A percentile compares a stretch with the other conserved stretches of the same genome.
phyloP scores from a whole-genome alignment of 345 rosid species.

The Populus simonii region DNA sequence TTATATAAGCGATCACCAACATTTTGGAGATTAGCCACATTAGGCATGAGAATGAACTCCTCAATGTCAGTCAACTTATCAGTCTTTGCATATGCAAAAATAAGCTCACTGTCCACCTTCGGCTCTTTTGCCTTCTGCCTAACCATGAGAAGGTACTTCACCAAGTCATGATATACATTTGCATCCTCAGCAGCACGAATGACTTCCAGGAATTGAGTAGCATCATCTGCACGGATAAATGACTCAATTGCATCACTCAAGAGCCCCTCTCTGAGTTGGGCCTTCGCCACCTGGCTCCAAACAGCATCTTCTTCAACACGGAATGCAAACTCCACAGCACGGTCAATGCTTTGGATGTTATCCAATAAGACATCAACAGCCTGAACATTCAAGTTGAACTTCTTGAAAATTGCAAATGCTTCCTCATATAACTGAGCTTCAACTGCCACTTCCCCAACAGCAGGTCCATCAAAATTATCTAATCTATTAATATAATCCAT shows the following conservation, averaged over 20 bases:
- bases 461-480: conserved; percentile 98
- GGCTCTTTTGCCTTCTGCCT: conserved; percentile 94
- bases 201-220: conserved; percentile 72
- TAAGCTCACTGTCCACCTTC: conserved; percentile 90
- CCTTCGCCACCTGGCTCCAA: conserved; percentile 96
- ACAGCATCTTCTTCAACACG: conserved; percentile 97
- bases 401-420: conserved; percentile 80
- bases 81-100: conserved; percentile 91
- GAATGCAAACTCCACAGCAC: conserved; percentile 95
- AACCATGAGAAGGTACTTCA: conserved; percentile 92
- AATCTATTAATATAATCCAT: conserved; percentile 96
- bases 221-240: conserved; percentile 91
- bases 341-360: conserved; percentile 66
- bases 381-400: conserved; percentile 74
- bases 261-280: conserved; percentile 89
- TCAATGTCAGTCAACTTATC: conserved; percentile 83
- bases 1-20: conserved; percentile 95
- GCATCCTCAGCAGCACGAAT: conserved; percentile 72
- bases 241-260: conserved; percentile 97
- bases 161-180: conserved; percentile 89
- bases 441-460: conserved; percentile 94
- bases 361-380: conserved; percentile 72
- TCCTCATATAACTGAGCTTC: conserved; percentile 87
- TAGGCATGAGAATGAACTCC: conserved; percentile 96
- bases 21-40: conserved; percentile 89